Conservation (phyloP, 306 rosid species). For the Dryas drummondii region DNA sequence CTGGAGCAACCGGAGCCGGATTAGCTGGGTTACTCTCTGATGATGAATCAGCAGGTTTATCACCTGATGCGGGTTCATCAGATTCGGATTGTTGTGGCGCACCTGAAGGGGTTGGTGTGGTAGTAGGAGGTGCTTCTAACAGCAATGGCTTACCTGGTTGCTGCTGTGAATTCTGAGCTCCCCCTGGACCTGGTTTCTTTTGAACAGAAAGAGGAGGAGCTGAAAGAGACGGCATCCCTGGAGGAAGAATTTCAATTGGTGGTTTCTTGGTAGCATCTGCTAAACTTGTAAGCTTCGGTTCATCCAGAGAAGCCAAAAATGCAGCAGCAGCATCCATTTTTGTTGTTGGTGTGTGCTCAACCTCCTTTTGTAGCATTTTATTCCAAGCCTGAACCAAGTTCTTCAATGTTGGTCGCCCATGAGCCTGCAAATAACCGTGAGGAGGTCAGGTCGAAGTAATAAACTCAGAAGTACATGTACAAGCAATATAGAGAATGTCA, state of each 20-base stretch:
- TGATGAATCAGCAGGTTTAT: conserved; percentile 30
- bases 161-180: conserved; percentile 50
- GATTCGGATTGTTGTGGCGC: conserved; percentile 37
- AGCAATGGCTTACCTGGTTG: conserved; percentile 72
- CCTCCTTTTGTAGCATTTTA: conserved; percentile 85
- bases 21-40: conserved; percentile 40
- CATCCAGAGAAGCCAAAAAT: conserved; percentile 88
- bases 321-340: conserved; percentile 90
- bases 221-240: conserved; percentile 79
- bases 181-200: conserved; percentile 64
- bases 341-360: conserved; percentile 66
- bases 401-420: conserved; percentile 92
- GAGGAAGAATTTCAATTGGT: conserved; percentile 93
- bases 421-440: conserved; percentile 58
- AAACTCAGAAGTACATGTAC: conserved; percentile 13
- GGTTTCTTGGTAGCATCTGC: conserved; percentile 95
- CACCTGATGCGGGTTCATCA: conserved; percentile 38
- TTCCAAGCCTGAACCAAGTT: conserved; percentile 92
- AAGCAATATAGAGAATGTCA: conserved; percentile 18
- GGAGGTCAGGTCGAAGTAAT: conserved; percentile 29
- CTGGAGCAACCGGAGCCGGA: conserved; percentile 31
- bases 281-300: conserved; percentile 91
- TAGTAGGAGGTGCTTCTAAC: conserved; percentile 68
- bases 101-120: conserved; percentile 34
- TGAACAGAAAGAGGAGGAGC: conserved; percentile 61